Conservation (phyloP, 495 filamentous ascomycete species). For the Aspergillus steynii region DNA sequence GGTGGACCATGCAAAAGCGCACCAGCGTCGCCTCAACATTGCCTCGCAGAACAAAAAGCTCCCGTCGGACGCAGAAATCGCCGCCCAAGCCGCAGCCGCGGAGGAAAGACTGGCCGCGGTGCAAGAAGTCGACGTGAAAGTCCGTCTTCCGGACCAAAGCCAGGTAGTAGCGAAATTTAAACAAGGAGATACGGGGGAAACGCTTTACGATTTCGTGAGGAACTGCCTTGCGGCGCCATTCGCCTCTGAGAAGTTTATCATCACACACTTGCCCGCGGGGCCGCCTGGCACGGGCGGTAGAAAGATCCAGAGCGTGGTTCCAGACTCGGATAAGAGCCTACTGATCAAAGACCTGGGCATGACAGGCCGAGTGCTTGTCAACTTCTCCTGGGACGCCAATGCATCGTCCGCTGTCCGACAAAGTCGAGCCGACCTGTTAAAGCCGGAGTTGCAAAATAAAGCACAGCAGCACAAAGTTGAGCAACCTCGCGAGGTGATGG, state of each 20-base stretch:
- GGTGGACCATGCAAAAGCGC: constrained; percentile 78
- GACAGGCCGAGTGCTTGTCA: constrained; percentile 68
- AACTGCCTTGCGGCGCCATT: constrained; percentile 39
- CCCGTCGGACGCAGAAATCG: constrained; percentile 52
- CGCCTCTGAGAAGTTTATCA: constrained; percentile 45
- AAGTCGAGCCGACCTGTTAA: constrained; percentile 53
- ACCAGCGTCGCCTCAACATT: constrained; percentile 70
- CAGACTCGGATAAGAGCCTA: constrained; percentile 49
- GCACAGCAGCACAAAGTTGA: constrained; percentile 68
- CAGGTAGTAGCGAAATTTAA: constrained; percentile 65
- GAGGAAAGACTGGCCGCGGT: constrained; percentile 62
- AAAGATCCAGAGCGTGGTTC: constrained; percentile 38
- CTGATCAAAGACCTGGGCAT: constrained; percentile 74
- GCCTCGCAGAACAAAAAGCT: constrained; percentile 65
- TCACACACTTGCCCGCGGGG: constrained; percentile 41
- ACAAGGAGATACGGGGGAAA: constrained; percentile 59
- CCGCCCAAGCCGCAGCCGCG: constrained; percentile 48
- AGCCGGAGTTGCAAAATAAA: constrained; percentile 61
- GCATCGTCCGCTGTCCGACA: constrained; percentile 44
- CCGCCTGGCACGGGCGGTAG: constrained; percentile 15
- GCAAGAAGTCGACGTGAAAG: constrained; percentile 69
- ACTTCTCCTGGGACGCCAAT: constrained; percentile 72
- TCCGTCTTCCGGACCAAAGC: constrained; percentile 85
- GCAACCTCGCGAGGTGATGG: constrained; percentile 39
- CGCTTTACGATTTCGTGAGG: constrained; percentile 68